Base-by-base conservation (phyloP, 495 filamentous ascomycete species). In the Penicillium angulare region DNA sequence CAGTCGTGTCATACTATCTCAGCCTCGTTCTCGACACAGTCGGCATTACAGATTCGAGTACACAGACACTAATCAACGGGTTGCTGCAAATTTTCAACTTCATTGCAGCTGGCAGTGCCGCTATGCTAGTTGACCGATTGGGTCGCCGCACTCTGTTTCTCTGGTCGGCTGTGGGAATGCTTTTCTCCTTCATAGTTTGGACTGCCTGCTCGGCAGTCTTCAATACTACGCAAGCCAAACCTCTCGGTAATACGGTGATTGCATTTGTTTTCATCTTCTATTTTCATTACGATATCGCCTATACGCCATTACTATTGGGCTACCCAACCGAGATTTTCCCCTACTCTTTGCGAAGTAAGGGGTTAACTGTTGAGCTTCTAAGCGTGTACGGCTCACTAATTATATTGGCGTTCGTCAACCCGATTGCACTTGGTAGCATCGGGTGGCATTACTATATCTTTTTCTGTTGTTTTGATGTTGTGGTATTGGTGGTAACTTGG, bases 311-410 rank as follows among this genome's bases (percentile, higher is more conserved):
- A 38, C 65, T 86, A 15, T 71, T 84, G 22, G 79, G 80, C 15
- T 84, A 85, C 53, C 74, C 78, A 0, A 69, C 81, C 18, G 85
- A 88, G 69, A 79, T 89, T 26, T 69, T 85, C 10, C 83, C 83
- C 0, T 88, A 80, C 71, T 73, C 77, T 26, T 71, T 86, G 34
- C 78, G 84, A 9, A 80, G 81, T 16, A 88, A 85, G 65, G 83
- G 84, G 16, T 75, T 87, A 63, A 81, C 84, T 69, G 65, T 80
- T 39, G 63, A 56, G 8, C 46, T 67, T 17, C 22, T 57, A 8
- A 56, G 52, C 13, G 61, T 63, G 20, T 67, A 66, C 31, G 15
- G 55, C 2, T 60, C 58, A 0, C 75, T 78, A 69, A 78, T 79
- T 56, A 67, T 85, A 31, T 77, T 77, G 8, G 72, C 79, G n/a